phyloP scores from a whole-genome alignment of 768 basidiomycete species.

The Pleurotus tuoliensis region DNA sequence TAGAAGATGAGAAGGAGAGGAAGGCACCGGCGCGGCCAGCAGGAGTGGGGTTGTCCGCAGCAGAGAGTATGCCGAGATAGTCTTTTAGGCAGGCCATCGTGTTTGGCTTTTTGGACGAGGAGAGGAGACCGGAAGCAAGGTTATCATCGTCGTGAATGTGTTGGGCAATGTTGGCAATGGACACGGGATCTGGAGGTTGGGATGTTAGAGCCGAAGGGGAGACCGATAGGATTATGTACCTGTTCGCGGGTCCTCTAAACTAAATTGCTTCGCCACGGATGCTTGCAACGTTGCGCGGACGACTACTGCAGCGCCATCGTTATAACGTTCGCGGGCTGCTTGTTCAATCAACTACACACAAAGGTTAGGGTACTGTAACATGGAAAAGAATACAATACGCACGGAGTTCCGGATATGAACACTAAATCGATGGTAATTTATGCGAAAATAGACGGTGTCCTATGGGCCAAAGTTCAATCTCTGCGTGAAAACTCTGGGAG shows the following conservation, averaged over 20 bases:
- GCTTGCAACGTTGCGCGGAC: conserved; percentile 68
- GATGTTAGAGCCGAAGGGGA: background rate
- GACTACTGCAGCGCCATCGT: conserved; percentile 67
- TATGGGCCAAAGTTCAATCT: conserved; percentile 21
- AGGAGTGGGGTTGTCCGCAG: conserved; percentile 78
- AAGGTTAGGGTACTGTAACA: conserved; percentile 11
- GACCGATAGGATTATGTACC: conserved; percentile 32
- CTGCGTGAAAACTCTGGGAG: conserved; percentile 2
- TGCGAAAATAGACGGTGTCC: conserved; percentile 74
- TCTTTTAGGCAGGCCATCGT: conserved; percentile 65
- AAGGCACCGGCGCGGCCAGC: conserved; percentile 69
- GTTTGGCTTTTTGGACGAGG: conserved; percentile 52
- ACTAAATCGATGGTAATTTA: conserved; percentile 88
- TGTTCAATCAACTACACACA: conserved; percentile 64
- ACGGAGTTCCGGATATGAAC: conserved; percentile 86
- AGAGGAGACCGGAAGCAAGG: conserved; percentile 60
- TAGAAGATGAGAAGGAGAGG: conserved; percentile 64
- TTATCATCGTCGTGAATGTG: conserved; percentile 60
- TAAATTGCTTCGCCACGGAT: conserved; percentile 61
- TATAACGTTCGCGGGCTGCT: conserved; percentile 78
- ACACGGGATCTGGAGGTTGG: conserved; percentile 51
- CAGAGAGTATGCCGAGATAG: conserved; percentile 76
- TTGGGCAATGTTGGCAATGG: conserved; percentile 59
- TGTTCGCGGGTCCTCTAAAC: conserved; percentile 59
- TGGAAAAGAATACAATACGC: conserved; percentile 17